Percentiles rank a stretch among this genome's conserved stretches.
Conservation (phyloP, 805 yeast species). For the Kodamaea hsintzibuensis region DNA sequence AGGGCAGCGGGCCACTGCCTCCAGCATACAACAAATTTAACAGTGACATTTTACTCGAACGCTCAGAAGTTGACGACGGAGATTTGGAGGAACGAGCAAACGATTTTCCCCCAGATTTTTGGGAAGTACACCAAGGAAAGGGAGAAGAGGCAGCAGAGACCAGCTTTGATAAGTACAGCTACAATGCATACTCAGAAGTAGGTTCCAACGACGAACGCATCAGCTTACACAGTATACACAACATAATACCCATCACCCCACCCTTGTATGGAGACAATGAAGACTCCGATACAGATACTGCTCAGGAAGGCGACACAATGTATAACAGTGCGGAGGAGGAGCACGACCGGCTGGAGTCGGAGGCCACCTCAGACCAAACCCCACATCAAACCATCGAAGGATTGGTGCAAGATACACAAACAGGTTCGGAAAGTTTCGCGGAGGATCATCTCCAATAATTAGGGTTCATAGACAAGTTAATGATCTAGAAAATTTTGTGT, state of each 20-base stretch:
- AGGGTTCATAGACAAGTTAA: background rate
- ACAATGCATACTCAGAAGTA: slow-evolving; percentile 41
- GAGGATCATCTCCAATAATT: background rate
- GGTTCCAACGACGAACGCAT: slow-evolving; percentile 42
- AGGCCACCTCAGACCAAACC: background rate
- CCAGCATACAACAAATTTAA: slow-evolving; percentile 85
- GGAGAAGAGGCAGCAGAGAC: slow-evolving; percentile 12
- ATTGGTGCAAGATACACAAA: background rate
- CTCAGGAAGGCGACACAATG: slow-evolving; percentile 10
- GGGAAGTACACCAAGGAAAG: slow-evolving; percentile 36
- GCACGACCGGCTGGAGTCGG: background rate
- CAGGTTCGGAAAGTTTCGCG: background rate
- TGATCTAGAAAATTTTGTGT: background rate
- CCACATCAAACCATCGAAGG: slow-evolving; percentile 3
- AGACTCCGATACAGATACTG: slow-evolving; percentile 1
- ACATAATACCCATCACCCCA: slow-evolving; percentile 33
- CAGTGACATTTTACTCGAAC: slow-evolving; percentile 74
- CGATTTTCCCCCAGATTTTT: slow-evolving; percentile 60
- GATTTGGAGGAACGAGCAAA: slow-evolving; percentile 44
- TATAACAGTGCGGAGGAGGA: slow-evolving; percentile 9
- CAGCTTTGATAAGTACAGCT: slow-evolving; percentile 33
- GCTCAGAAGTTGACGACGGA: slow-evolving; percentile 53
- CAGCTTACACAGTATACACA: slow-evolving; percentile 36
- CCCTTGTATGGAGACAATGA: slow-evolving; percentile 33
- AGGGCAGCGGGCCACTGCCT: slow-evolving; percentile 88